These are phyloP conservation scores for Shiraia sp. DNA, from an alignment of 2,329 filamentous ascomycete species.

Conservation along the genomic window DNA sequence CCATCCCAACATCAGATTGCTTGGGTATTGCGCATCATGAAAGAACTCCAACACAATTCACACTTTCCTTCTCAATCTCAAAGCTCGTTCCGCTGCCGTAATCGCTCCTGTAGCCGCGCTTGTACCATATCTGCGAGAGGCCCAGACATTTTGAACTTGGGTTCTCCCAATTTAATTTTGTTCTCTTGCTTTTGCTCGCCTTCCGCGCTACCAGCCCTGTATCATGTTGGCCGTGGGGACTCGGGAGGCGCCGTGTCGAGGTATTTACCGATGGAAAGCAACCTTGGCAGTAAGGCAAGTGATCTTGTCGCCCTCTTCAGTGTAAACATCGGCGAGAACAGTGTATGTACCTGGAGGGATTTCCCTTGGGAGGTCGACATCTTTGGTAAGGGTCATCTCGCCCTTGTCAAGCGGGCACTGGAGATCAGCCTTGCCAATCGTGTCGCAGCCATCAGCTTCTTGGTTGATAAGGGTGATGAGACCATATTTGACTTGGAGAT, in stretches of 20 bases:
- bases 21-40: constrained; percentile 22
- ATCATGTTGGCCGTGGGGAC: constrained; percentile 2
- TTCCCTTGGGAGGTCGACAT: constrained; percentile 80
- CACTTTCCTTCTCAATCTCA: constrained; percentile 17
- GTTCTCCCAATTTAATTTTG: constrained; percentile 33
- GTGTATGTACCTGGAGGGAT: constrained; percentile 92
- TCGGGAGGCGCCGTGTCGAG: constrained; percentile 5
- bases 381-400: constrained; percentile 72
- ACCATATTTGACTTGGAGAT: constrained; percentile 88
- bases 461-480: constrained; percentile 86
- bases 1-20: constrained; percentile 11
- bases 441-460: constrained; percentile 82
- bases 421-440: constrained; percentile 84
- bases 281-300: constrained; percentile 84
- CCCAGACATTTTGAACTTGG: constrained; percentile 39
- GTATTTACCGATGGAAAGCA: constrained; percentile 56
- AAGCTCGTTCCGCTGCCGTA: constrained; percentile 35
- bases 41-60: constrained; percentile 6
- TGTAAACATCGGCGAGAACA: constrained; percentile 84
- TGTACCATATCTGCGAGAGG: constrained; percentile 40
- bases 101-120: constrained; percentile 33
- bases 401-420: constrained; percentile 87
- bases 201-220: constrained; percentile 21
- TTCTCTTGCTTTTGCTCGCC: constrained; percentile 7
- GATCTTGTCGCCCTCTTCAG: constrained; percentile 71